Evolutionary conservation across 2,329 filamentous ascomycete species (phyloP), one percentile per base, ranked within the genome.

Genomic region (Westerdykella ornata): DNA sequence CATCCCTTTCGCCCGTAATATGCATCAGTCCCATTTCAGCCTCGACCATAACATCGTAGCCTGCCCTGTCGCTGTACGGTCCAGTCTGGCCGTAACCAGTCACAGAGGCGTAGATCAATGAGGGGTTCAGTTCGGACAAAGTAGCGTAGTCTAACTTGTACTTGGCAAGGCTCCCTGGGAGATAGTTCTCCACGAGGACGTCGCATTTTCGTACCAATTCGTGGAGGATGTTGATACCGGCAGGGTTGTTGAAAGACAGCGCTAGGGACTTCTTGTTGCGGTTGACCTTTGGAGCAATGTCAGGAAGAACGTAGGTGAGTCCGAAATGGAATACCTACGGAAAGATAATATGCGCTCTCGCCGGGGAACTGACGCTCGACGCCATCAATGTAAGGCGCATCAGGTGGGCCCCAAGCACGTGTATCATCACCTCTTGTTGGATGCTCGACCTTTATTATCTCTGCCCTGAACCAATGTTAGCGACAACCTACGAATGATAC

Each of bases 21-120:
- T 98, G 92, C 92, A 97, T 97, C 41, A 98, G 71, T 1, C 92
- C 92, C 71, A 97, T 92, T 65, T 97, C 92, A 31, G 89, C 92
- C 70, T 97, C 92, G 5, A 98, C 89, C 90, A 98, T 97, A 53
- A 98, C 92, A 67, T 98, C 92, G 73, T 97, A 98, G 7, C 92
- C 92, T 2, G 92, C 88, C 11, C 92, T 78, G 48, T 81, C 78
- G 11, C 82, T 80, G 66, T 92, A 94, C 0, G 92, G 90, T 0
- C 92, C 92, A 1, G 85, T 94, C 65, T 97, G 92, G 1, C 92
- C 92, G 58, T 96, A 97, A 1, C 92, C 92, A 0, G 92, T 97
- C 52, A 97, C 94, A 49, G 88, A 95, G 7, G 90, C 88, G 60
- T 97, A 97, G 53, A 97, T 87, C 34, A 98, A 73, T 3, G 75